These are phyloP conservation scores for Candida ovalis DNA, from an alignment of 805 yeast genomes.

Conservation along the genomic window DNA sequence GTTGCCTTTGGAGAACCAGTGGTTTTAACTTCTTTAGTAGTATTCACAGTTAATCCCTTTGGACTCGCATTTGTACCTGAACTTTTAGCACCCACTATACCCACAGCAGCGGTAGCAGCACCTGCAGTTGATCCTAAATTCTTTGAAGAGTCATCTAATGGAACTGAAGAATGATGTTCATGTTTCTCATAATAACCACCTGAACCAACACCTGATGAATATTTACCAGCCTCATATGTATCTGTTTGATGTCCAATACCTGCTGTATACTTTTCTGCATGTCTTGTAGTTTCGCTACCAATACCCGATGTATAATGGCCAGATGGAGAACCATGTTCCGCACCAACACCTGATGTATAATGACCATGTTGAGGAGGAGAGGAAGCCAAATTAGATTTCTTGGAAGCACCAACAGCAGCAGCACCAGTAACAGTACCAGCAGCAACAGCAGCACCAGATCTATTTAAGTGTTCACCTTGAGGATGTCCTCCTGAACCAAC, in stretches of 20 bases:
- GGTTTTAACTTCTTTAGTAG: too few species aligned
- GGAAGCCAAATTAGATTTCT: not conserved
- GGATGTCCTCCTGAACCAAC: not conserved
- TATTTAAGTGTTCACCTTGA: conserved; percentile 1
- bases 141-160: too few species aligned
- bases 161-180: too few species aligned
- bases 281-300: not conserved
- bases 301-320: not conserved
- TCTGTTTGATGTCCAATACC: conserved; percentile 7
- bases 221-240: conserved; percentile 1
- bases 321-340: conserved; percentile 8
- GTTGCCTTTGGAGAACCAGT: not conserved
- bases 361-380: too few species aligned
- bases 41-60: too few species aligned
- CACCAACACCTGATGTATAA: conserved; percentile 3
- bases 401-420: not conserved
- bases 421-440: conserved; percentile 9
- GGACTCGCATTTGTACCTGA: not conserved
- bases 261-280: conserved; percentile 7
- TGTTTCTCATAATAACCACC: too few species aligned
- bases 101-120: conserved; percentile 4
- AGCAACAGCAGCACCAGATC: conserved; percentile 10
- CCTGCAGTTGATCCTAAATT: not conserved
- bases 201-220: not conserved
- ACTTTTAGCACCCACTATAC: conserved; percentile 2